Evolutionary conservation across 805 yeast genomes (phyloP).

Genomic region (Maudiozyma serrabonitensis): DNA sequence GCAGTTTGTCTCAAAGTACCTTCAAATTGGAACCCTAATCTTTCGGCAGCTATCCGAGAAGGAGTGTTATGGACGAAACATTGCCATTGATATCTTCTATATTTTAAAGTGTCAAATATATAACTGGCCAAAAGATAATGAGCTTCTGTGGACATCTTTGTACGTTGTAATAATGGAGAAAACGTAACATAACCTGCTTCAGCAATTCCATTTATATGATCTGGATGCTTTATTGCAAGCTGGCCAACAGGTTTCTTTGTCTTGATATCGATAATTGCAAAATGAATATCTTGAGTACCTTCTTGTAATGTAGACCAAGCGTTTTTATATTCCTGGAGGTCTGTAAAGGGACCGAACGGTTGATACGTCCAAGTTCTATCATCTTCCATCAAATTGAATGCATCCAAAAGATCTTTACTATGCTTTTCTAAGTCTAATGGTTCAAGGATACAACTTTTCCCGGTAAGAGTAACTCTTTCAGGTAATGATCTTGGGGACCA

Average conservation of each 20-base stretch:
- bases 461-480: constrained; percentile 6
- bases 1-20: constrained; percentile 26
- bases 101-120: constrained; percentile 23
- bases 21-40: constrained; percentile 28
- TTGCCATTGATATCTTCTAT: constrained; percentile 30
- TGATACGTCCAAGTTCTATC: constrained; percentile 12
- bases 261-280: constrained; percentile 17
- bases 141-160: constrained; percentile 27
- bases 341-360: constrained; percentile 11
- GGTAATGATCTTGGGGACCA: constrained; percentile 11
- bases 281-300: constrained; percentile 4
- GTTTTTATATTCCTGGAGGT: neutral
- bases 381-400: constrained; percentile 5
- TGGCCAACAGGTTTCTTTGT: constrained; percentile 21
- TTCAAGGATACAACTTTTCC: constrained; percentile 10
- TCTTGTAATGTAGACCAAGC: neutral
- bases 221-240: constrained; percentile 20
- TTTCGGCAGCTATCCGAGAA: constrained; percentile 24
- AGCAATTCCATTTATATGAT: constrained; percentile 18
- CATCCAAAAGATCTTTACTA: constrained; percentile 8
- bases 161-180: constrained; percentile 12
- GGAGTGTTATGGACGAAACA: constrained; percentile 26
- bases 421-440: constrained; percentile 12
- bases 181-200: constrained; percentile 27
- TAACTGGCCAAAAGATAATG: constrained; percentile 22